Percentiles rank a stretch among this genome's conserved stretches.
Evolutionary conservation across 768 basidiomycete genomes (phyloP).

Genomic region (Boletus insuetus): DNA sequence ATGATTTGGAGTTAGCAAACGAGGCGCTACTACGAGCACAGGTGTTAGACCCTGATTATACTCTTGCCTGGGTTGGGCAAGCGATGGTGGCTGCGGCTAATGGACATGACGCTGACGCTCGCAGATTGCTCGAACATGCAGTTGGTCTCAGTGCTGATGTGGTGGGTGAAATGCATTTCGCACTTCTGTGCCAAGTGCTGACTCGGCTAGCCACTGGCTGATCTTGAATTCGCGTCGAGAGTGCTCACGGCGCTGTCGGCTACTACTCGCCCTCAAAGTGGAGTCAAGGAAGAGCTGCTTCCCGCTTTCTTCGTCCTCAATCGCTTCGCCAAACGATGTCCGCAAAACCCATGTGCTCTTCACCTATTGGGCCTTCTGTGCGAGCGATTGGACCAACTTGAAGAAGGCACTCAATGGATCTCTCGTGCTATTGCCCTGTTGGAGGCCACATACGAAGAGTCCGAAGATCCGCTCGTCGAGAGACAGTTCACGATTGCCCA

Average conservation of each 20-base stretch:
- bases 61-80: conserved; percentile 89
- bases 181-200: not conserved
- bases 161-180: conserved; percentile 39
- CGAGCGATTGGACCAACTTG: conserved; percentile 74
- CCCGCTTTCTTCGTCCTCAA: conserved; percentile 80
- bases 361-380: conserved; percentile 85
- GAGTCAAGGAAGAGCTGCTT: conserved; percentile 49
- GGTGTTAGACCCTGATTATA: conserved; percentile 86
- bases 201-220: conserved; percentile 66
- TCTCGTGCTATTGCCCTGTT: conserved; percentile 64
- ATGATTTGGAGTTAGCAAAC: conserved; percentile 79
- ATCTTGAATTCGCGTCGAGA: conserved; percentile 69
- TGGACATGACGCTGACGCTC: conserved; percentile 59
- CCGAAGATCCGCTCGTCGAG: conserved; percentile 78
- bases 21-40: conserved; percentile 87
- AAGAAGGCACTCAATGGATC: conserved; percentile 57
- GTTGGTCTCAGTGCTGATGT: conserved; percentile 54
- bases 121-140: conserved; percentile 71
- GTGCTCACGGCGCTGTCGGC: conserved; percentile 45
- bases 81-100: conserved; percentile 63
- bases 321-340: conserved; percentile 66
- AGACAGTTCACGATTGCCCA: conserved; percentile 78
- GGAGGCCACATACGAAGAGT: conserved; percentile 86
- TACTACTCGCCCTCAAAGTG: conserved; percentile 14
- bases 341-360: conserved; percentile 68